Evolutionary conservation across 192 early-diverging fungal genomes (phyloP), one percentile per base, ranked within the genome.

Genomic region (Umbelopsis ramanniana): DNA sequence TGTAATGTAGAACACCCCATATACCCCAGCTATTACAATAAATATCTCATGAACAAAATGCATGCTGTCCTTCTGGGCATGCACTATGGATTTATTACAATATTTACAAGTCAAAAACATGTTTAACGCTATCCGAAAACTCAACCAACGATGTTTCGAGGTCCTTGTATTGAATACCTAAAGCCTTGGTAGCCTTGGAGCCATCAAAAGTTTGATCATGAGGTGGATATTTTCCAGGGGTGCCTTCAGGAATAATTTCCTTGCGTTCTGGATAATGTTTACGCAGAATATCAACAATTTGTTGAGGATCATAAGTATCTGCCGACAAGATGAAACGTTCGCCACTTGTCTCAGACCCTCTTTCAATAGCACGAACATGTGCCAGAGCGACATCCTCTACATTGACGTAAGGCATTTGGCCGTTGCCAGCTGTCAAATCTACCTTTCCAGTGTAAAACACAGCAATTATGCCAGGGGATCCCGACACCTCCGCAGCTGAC

Each of bases 361-460:
- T 24, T 63, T 55, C 52, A 17, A 72, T 60, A n/a, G 71, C 54
- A 8, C 46, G 29, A 38, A 72, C 57, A 24, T 72, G 52, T 40
- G 71, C 69, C 9, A 48, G 50, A 14, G 69, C 69, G 26, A 72
- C 54, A 26, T 55, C 43, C 15, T 50, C 21, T n/a, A 63, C 71
- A 23, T 40, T 29, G n/a, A 63, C 38, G 22, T 11, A 47, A 12
- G 4, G 33, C 38, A 17, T 60, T 1, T 29, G 15, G 12, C 14
- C 26, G 19, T 19, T 2, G 1, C 3, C 14, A 26, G 33, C 0
- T 68, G 0, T 15, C 17, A 60, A 15, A 26, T 72, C 43, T 46
- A 3, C 38, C 15, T 46, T 4, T 14, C 54, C 54, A 21, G 33
- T 46, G 33, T 12, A 50, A 26, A 63, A 63, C 1, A 15, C 24